These are phyloP conservation scores for Phytophthora megakarya DNA, from an alignment of 352 stramenopile species.

Conservation along the genomic window DNA sequence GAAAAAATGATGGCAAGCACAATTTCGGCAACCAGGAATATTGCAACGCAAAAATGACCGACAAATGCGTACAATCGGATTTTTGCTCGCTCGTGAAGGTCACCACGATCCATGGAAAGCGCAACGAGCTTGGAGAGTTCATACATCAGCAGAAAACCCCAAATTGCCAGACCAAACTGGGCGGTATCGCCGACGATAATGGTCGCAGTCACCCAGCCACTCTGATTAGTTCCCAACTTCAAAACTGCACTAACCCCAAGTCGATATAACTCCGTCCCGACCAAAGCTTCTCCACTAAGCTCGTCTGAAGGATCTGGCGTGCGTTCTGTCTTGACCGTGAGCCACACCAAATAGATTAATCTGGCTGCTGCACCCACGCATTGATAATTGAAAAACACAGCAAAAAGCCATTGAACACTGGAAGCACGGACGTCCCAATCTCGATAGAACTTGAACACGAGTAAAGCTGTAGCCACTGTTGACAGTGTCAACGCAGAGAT, in stretches of 20 bases:
- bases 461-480: constrained; percentile 23
- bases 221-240: constrained; percentile 23
- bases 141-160: constrained; percentile 48
- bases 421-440: constrained; percentile 38
- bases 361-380: constrained; percentile 22
- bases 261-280: constrained; percentile 36
- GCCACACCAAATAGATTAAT: constrained; percentile 34
- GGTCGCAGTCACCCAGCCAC: constrained; percentile 30
- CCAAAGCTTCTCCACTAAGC: constrained; percentile 9
- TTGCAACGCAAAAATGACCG: constrained; percentile 23
- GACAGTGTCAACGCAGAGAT: constrained; percentile 32
- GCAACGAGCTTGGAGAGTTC: constrained; percentile 45
- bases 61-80: constrained; percentile 39
- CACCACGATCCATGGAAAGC: constrained; percentile 43
- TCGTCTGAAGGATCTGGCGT: too few species aligned
- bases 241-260: constrained; percentile 36
- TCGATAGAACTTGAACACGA: constrained; percentile 43
- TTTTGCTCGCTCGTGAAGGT: constrained; percentile 36
- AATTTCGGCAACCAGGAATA: constrained; percentile 31
- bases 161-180: constrained; percentile 39
- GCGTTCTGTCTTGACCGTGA: too few species aligned
- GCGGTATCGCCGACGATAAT: constrained; percentile 39
- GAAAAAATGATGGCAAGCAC: constrained; percentile 20
- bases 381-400: constrained; percentile 37
- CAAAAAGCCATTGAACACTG: constrained; percentile 34